These are phyloP conservation scores for Streptanthus diversifolius DNA, from an alignment of 345 rosid species.

Conservation along the genomic window DNA sequence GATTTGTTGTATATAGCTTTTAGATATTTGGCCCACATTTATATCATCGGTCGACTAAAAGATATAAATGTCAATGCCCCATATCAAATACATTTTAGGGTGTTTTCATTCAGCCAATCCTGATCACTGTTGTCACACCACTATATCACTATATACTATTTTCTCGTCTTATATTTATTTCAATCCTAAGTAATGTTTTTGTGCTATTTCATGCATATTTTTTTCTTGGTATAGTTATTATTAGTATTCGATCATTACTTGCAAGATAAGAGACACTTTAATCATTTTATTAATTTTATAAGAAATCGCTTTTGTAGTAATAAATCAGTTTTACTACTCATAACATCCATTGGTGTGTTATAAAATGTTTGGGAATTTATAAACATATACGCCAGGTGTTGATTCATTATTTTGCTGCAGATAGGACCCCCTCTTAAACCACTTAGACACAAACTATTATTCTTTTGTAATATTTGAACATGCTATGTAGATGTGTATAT, in stretches of 20 bases:
- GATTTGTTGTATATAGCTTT: not conserved
- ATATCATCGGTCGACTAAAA: not conserved
- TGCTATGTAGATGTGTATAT: not conserved
- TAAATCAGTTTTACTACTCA: not conserved
- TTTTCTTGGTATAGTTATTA: too few relatives aligned
- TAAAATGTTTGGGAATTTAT: not conserved
- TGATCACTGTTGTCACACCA: not conserved
- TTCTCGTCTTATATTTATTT: not conserved
- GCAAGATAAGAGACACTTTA: not conserved
- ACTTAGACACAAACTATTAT: not conserved
- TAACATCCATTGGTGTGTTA: not conserved
- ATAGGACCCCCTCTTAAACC: not conserved
- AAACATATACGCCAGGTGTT: not conserved
- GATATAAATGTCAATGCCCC: not conserved
- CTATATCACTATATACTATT: not conserved
- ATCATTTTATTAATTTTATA: not conserved
- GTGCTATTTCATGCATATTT: not conserved
- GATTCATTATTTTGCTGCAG: not conserved
- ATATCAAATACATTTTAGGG: not conserved
- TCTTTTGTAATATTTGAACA: not conserved
- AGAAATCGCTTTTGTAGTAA: not conserved
- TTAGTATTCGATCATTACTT: not conserved
- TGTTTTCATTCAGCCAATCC: not conserved
- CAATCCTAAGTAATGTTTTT: not conserved
- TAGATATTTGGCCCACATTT: slow-evolving; percentile 2